Evolutionary conservation across 2,329 filamentous ascomycete genomes (phyloP).

Genomic region (Cucurbitaria berberidis): DNA sequence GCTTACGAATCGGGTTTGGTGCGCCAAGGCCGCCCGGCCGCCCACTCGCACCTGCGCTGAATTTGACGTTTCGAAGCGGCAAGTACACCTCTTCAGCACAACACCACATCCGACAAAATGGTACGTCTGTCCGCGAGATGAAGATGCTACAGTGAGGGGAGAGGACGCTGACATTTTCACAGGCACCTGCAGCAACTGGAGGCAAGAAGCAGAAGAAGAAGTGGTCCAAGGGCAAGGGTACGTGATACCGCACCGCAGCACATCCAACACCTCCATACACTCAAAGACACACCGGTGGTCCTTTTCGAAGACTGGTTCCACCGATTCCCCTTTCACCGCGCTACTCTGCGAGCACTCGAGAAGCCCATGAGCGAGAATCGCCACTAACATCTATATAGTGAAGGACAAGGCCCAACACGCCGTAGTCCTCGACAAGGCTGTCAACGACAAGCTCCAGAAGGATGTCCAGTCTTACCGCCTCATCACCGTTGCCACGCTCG

Average conservation of each 20-base stretch:
- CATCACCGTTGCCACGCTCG: slow-evolving; percentile 96
- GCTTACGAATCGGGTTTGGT: slow-evolving; percentile 29
- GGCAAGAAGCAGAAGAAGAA: slow-evolving; percentile 86
- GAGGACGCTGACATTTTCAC: slow-evolving; percentile 13
- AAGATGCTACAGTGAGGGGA: neutral
- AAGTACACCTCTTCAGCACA: slow-evolving; percentile 36
- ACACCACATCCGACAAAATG: slow-evolving; percentile 52
- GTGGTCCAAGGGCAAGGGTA: slow-evolving; percentile 71
- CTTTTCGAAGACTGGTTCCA: slow-evolving; percentile 1
- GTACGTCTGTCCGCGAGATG: slow-evolving; percentile 31
- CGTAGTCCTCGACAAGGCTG: slow-evolving; percentile 98
- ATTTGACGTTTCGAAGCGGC: slow-evolving; percentile 12
- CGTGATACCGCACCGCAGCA: slow-evolving; percentile 40
- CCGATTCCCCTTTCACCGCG: slow-evolving; percentile 1
- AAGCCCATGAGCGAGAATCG: slow-evolving; percentile 14
- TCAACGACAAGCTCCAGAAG: slow-evolving; percentile 98
- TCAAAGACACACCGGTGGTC: slow-evolving; percentile 1
- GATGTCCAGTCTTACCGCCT: slow-evolving; percentile 99
- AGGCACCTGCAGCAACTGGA: slow-evolving; percentile 64
- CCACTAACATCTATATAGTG: slow-evolving; percentile 65
- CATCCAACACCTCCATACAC: slow-evolving; percentile 14
- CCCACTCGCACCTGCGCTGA: no score
- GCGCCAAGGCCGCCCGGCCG: slow-evolving; percentile 21
- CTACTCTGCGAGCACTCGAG: slow-evolving; percentile 7
- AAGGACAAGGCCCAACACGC: slow-evolving; percentile 99